These are phyloP conservation scores for Lagenidium giganteum DNA, from an alignment of 352 stramenopile genomes.

Conservation along the genomic window DNA sequence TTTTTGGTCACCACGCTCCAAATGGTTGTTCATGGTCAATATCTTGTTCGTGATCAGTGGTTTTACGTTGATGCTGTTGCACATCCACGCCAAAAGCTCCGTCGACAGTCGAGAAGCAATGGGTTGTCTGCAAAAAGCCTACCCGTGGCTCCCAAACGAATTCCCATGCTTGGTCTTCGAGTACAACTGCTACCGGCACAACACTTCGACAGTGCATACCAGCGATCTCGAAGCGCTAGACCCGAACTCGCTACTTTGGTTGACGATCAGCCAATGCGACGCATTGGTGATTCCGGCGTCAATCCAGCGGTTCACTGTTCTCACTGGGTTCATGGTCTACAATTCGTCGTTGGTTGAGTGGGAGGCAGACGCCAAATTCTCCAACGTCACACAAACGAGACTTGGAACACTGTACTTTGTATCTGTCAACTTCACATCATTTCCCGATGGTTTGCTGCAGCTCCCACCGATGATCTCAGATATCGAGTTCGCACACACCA, in stretches of 20 bases:
- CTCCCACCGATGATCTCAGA: slow-evolving; percentile 19
- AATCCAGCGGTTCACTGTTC: slow-evolving; percentile 22
- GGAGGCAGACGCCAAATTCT: slow-evolving; percentile 18
- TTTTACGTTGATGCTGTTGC: no score
- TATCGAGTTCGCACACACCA: slow-evolving; percentile 12
- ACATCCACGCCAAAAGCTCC: no score
- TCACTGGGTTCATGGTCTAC: slow-evolving; percentile 32
- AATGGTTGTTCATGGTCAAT: no score
- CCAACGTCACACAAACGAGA: slow-evolving; percentile 10
- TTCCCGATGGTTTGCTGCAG: slow-evolving; percentile 10
- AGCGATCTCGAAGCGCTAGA: slow-evolving; percentile 17
- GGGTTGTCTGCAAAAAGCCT: no score
- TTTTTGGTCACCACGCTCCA: no score
- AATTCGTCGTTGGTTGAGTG: slow-evolving; percentile 27
- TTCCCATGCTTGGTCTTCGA: slow-evolving; percentile 17
- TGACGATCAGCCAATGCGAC: slow-evolving; percentile 27
- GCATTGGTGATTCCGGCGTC: slow-evolving; percentile 17
- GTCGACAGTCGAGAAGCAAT: no score
- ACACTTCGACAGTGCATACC: no score
- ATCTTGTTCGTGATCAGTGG: no score
- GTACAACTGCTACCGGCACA: slow-evolving; percentile 22
- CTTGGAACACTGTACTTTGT: slow-evolving; percentile 14
- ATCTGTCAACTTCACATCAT: slow-evolving; percentile 5
- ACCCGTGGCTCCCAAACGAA: slow-evolving; percentile 11
- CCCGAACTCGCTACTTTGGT: slow-evolving; percentile 8